A percentile compares a stretch with the other conserved stretches of the same genome.
phyloP scores from a whole-genome alignment of 1,284 basidiomycete species.

The Ustilago shanxiensis region DNA sequence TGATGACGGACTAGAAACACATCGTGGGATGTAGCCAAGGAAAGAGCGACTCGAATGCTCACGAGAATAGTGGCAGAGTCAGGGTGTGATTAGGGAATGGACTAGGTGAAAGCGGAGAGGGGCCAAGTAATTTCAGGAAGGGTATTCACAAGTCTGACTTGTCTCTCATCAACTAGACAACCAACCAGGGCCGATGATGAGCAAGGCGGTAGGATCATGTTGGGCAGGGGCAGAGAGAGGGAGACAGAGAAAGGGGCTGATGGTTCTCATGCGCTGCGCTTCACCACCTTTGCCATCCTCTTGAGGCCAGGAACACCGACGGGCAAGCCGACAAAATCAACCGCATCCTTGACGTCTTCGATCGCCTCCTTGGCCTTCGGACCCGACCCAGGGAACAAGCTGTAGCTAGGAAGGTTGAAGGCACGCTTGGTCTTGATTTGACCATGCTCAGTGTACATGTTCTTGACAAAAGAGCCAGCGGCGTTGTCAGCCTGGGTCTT shows the following conservation, averaged over 20 bases:
- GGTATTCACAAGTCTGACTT: background rate
- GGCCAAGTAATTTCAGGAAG: background rate
- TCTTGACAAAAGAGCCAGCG: constrained; percentile 41
- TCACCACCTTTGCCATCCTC: constrained; percentile 38
- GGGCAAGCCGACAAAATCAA: constrained; percentile 28
- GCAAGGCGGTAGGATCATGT: background rate
- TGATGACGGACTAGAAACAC: constrained; percentile 7
- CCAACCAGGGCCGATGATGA: too few relatives aligned
- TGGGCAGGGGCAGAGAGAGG: background rate
- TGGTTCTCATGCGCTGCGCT: constrained; percentile 13
- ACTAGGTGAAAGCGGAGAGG: background rate
- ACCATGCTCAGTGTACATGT: constrained; percentile 40
- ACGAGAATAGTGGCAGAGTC: constrained; percentile 22
- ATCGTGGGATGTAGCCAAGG: background rate
- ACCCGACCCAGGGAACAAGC: constrained; percentile 36
- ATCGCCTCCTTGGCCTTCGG: constrained; percentile 27
- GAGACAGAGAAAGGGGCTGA: background rate
- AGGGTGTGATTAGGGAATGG: background rate
- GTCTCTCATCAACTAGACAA: background rate
- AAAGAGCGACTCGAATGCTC: constrained; percentile 21
- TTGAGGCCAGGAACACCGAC: constrained; percentile 34
- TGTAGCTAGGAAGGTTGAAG: constrained; percentile 21
- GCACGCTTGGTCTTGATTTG: constrained; percentile 24
- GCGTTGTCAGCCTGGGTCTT: constrained; percentile 28
- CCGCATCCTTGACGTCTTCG: constrained; percentile 16